Conservation (phyloP, 2,329 filamentous ascomycete species). For the Shiraia bambusicola region DNA sequence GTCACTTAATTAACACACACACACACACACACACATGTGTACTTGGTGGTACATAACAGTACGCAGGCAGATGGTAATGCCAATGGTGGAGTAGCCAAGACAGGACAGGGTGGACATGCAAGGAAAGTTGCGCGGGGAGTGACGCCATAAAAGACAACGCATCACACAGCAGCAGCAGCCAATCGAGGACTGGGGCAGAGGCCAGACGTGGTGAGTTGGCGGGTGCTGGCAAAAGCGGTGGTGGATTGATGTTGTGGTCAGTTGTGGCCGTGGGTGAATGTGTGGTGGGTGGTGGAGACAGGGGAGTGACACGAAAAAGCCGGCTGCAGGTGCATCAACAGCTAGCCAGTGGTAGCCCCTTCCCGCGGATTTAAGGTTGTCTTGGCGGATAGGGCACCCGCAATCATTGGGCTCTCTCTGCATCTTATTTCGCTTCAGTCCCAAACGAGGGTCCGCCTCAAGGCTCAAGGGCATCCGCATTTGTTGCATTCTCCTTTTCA, state of each 20-base stretch:
- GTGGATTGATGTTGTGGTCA: too few relatives aligned
- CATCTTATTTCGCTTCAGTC: conserved; percentile 23
- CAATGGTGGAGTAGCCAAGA: neutral
- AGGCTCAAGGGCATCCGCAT: conserved; percentile 9
- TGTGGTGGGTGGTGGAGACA: neutral
- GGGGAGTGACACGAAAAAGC: conserved; percentile 12
- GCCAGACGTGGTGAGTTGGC: neutral
- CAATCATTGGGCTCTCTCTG: conserved; percentile 11
- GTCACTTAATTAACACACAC: too few relatives aligned
- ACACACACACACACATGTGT: too few relatives aligned
- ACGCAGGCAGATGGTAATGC: neutral
- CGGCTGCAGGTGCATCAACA: conserved; percentile 2
- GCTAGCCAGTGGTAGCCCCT: conserved; percentile 2
- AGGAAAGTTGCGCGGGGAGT: conserved; percentile 19
- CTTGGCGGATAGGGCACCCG: conserved; percentile 10
- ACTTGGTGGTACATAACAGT: too few relatives aligned
- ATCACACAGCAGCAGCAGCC: conserved; percentile 12
- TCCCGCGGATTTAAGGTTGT: conserved; percentile 9
- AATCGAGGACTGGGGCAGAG: conserved; percentile 1
- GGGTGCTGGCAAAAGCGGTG: too few relatives aligned
- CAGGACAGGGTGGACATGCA: neutral
- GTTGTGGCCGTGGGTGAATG: too few relatives aligned
- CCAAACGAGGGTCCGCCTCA: conserved; percentile 15
- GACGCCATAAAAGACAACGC: conserved; percentile 29
- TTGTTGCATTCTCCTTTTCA: conserved; percentile 17